These are phyloP conservation scores for Strobilomyces echinocephalus DNA, from an alignment of 768 basidiomycete species.

Conservation along the genomic window DNA sequence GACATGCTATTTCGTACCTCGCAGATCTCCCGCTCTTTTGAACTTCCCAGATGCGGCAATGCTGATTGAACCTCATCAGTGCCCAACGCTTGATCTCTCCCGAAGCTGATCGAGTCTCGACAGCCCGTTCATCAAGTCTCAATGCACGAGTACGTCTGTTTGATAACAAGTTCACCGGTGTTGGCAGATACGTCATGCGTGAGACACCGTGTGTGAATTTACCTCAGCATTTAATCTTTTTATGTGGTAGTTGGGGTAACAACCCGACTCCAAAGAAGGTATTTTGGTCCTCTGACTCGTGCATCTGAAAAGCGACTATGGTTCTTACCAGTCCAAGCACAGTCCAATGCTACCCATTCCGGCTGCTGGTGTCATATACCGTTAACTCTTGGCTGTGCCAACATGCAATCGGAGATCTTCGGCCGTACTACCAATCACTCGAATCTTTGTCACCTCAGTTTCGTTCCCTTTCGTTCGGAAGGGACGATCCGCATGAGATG, in stretches of 20 bases:
- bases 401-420: background rate
- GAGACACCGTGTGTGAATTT: background rate
- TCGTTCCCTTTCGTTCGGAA: background rate
- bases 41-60: background rate
- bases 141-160: background rate
- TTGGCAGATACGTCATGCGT: background rate
- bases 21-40: background rate
- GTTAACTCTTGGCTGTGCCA: background rate
- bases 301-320: background rate
- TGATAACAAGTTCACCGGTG: background rate
- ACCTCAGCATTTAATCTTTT: background rate
- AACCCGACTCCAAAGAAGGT: background rate
- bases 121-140: background rate
- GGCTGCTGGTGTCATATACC: background rate
- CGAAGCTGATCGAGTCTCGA: background rate
- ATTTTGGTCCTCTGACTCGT: background rate
- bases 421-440: slow-evolving; percentile 4
- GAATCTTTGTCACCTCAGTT: background rate
- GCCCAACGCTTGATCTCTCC: background rate
- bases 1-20: background rate
- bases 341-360: background rate
- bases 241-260: background rate
- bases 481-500: background rate
- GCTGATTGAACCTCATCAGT: background rate
- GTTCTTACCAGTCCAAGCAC: background rate